phyloP scores from a whole-genome alignment of 1,284 basidiomycete species.

The Leccinum pachyderme region DNA sequence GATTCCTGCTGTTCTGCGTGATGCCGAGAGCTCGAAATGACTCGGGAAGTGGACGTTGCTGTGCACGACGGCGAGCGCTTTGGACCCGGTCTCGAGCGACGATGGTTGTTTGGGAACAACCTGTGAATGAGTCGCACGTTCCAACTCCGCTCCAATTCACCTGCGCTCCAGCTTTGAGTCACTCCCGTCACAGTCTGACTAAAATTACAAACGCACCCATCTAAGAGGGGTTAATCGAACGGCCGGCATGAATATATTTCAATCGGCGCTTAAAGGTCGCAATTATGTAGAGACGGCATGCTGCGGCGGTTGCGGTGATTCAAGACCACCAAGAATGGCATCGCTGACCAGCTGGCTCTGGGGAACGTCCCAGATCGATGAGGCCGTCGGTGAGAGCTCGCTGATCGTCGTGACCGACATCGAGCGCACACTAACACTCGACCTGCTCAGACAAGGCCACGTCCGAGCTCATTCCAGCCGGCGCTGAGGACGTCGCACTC shows the following conservation, averaged over 20 bases:
- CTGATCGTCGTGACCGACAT: background rate
- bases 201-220: background rate
- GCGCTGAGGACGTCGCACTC: constrained; percentile 87
- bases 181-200: constrained; percentile 16
- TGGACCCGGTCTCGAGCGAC: constrained; percentile 24
- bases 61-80: constrained; percentile 14
- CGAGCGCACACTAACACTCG: background rate
- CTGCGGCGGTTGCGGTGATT: constrained; percentile 19
- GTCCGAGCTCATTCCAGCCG: constrained; percentile 80
- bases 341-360: constrained; percentile 63
- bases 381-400: constrained; percentile 62
- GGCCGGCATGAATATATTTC: constrained; percentile 1
- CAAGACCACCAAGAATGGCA: constrained; percentile 35
- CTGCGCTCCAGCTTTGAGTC: constrained; percentile 19
- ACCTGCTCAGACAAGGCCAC: constrained; percentile 77
- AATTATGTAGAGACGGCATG: constrained; percentile 16
- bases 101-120: constrained; percentile 40
- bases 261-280: constrained; percentile 25
- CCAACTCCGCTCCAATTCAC: constrained; percentile 37
- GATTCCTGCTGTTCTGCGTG: constrained; percentile 1
- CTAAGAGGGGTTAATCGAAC: background rate
- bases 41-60: constrained; percentile 8
- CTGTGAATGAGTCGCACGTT: constrained; percentile 32
- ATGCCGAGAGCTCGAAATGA: background rate
- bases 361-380: constrained; percentile 75